These are phyloP conservation scores for Penicillium sp. DNA, from an alignment of 2,329 filamentous ascomycete genomes.

Conservation along the genomic window DNA sequence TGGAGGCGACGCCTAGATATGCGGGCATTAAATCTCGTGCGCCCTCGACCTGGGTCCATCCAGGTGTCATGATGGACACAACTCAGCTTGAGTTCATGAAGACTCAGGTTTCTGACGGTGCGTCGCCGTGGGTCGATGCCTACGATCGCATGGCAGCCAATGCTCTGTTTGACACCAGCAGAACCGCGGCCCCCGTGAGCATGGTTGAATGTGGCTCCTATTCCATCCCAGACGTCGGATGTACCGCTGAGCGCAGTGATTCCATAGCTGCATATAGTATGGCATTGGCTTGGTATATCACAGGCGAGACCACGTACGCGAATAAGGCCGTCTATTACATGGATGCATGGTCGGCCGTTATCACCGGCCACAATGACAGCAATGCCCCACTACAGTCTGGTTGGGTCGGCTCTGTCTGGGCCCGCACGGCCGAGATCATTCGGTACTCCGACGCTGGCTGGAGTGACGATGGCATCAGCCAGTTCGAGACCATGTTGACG, in stretches of 20 bases:
- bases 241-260: slow-evolving; percentile 28
- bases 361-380: slow-evolving; percentile 26
- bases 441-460: slow-evolving; percentile 26
- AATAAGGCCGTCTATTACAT: slow-evolving; percentile 29
- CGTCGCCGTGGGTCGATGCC: neutral
- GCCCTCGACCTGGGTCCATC: slow-evolving; percentile 3
- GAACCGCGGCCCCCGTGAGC: neutral
- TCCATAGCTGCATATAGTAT: slow-evolving; percentile 30
- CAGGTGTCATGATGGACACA: slow-evolving; percentile 4
- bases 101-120: neutral
- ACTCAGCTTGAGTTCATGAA: slow-evolving; percentile 3
- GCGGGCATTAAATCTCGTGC: neutral
- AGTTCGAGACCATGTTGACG: slow-evolving; percentile 26
- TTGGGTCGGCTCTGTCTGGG: slow-evolving; percentile 31
- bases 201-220: slow-evolving; percentile 29
- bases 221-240: slow-evolving; percentile 28
- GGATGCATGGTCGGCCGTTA: slow-evolving; percentile 26
- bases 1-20: too few relatives aligned
- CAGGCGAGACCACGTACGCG: slow-evolving; percentile 21
- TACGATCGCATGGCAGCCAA: too few relatives aligned
- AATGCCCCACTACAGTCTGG: slow-evolving; percentile 32
- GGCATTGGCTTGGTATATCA: slow-evolving; percentile 27
- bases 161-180: too few relatives aligned
- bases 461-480: slow-evolving; percentile 17
- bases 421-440: slow-evolving; percentile 30